Percentiles rank a stretch among this genome's conserved stretches.
Conservation (phyloP, 257 asterid genomes). For the Jaltomata sinuosa region DNA sequence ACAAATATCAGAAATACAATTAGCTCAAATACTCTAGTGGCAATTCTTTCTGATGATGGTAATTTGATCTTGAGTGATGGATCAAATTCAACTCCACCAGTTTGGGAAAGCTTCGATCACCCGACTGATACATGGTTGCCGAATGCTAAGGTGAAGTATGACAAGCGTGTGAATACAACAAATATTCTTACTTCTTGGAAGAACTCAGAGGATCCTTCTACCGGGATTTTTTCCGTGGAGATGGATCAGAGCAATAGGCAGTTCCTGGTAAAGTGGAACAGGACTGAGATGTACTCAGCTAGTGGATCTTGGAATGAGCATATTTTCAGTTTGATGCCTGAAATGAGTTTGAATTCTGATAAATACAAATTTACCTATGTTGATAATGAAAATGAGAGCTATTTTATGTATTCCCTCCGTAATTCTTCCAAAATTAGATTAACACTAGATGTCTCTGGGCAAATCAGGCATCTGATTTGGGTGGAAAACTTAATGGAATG, state of each 20-base stretch:
- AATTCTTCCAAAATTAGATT: conserved; percentile 23
- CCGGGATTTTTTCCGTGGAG: conserved; percentile 6
- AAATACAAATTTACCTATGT: conserved; percentile 27
- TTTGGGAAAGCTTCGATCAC: conserved; percentile 12
- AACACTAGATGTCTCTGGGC: conserved; percentile 41
- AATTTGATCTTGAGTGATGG: conserved; percentile 7
- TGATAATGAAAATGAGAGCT: conserved; percentile 24
- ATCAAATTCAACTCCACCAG: background rate
- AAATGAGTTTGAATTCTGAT: conserved; percentile 30
- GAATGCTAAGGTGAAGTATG: background rate
- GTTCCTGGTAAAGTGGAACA: conserved; percentile 7
- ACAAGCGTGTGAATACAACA: background rate
- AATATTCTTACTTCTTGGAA: conserved; percentile 7
- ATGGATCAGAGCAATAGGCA: background rate
- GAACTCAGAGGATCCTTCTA: conserved; percentile 10
- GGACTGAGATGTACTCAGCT: background rate
- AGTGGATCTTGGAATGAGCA: conserved; percentile 10
- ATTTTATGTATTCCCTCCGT: conserved; percentile 36
- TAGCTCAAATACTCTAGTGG: background rate
- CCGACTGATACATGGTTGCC: conserved; percentile 8
- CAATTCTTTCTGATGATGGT: conserved; percentile 6
- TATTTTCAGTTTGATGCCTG: conserved; percentile 15
- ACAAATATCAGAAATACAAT: background rate
- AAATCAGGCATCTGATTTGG: conserved; percentile 31
- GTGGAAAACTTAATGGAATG: conserved; percentile 6